A percentile compares a stretch with the other conserved stretches of the same genome.
Evolutionary conservation across 768 basidiomycete genomes (phyloP).

Genomic region (Rhodotorula toruloides): DNA sequence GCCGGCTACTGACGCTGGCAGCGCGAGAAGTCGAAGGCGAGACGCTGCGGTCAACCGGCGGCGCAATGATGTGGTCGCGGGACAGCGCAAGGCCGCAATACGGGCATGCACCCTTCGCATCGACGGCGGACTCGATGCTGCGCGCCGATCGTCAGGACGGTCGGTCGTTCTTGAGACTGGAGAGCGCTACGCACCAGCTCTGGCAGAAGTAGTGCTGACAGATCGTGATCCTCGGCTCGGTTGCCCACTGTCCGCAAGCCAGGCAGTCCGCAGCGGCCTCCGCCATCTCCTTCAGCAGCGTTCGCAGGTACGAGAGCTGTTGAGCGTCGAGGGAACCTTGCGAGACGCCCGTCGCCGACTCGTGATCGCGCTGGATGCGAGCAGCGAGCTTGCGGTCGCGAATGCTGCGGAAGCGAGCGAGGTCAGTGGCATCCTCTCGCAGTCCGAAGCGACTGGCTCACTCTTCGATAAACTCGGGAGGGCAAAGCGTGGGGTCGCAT

Average conservation of each 20-base stretch:
- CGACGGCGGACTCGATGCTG: conserved; percentile 38
- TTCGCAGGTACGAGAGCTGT: conserved; percentile 16
- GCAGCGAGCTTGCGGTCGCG: conserved; percentile 19
- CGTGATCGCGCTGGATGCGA: conserved; percentile 15
- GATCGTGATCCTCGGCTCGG: conserved; percentile 38
- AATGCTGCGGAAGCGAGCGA: conserved; percentile 2
- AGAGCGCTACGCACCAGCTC: conserved; percentile 21
- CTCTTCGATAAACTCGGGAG: conserved; percentile 60
- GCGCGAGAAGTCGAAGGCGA: background rate
- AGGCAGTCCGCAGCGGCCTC: conserved; percentile 28
- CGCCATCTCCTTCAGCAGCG: background rate
- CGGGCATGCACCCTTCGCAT: conserved; percentile 15
- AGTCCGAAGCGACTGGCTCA: background rate
- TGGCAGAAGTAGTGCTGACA: conserved; percentile 40
- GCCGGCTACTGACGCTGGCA: background rate
- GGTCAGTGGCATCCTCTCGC: background rate
- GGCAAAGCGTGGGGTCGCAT: conserved; percentile 71
- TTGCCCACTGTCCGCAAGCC: conserved; percentile 29
- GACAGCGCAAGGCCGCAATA: conserved; percentile 10
- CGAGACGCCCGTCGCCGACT: background rate
- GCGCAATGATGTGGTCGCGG: conserved; percentile 21
- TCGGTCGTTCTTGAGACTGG: too few species aligned
- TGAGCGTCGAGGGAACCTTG: background rate
- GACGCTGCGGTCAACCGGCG: conserved; percentile 2
- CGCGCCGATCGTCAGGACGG: too few species aligned